phyloP scores from a whole-genome alignment of 2,329 filamentous ascomycete genomes.

The Lanzia echinophila region DNA sequence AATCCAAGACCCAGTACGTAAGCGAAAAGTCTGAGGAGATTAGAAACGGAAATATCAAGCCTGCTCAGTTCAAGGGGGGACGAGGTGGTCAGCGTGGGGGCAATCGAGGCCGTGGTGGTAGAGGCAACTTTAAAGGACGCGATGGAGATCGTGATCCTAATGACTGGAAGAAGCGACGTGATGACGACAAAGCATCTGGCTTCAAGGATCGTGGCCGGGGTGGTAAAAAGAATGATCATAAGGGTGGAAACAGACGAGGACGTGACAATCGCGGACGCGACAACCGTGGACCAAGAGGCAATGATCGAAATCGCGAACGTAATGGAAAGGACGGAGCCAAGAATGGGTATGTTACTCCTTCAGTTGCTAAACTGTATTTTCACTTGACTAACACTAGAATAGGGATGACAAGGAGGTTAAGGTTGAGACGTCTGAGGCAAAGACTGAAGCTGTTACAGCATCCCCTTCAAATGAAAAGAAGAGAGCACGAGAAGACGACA shows the following conservation, averaged over 20 bases:
- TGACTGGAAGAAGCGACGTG: conserved; percentile 59
- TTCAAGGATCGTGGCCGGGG: conserved; percentile 39
- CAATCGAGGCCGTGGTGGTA: conserved; percentile 11
- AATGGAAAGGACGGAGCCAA: conserved; percentile 30
- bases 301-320: conserved; percentile 32
- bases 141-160: conserved; percentile 40
- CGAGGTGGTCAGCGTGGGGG: conserved; percentile 16
- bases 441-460: conserved; percentile 18
- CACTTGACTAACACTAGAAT: conserved; percentile 14
- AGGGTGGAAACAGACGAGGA: conserved; percentile 34
- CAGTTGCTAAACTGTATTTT: not conserved
- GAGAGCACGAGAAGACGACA: conserved; percentile 39
- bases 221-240: conserved; percentile 15
- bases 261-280: conserved; percentile 27
- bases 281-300: conserved; percentile 32
- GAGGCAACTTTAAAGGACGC: conserved; percentile 26
- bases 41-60: conserved; percentile 60
- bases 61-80: conserved; percentile 34
- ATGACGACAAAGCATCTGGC: conserved; percentile 54
- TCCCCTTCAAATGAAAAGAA: conserved; percentile 22
- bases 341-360: conserved; percentile 19
- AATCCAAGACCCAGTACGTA: conserved; percentile 83
- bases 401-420: conserved; percentile 16
- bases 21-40: conserved; percentile 70
- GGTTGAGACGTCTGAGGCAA: conserved; percentile 10